Conservation (phyloP, 495 filamentous ascomycete genomes). For the Talaromyces wortmannii region DNA sequence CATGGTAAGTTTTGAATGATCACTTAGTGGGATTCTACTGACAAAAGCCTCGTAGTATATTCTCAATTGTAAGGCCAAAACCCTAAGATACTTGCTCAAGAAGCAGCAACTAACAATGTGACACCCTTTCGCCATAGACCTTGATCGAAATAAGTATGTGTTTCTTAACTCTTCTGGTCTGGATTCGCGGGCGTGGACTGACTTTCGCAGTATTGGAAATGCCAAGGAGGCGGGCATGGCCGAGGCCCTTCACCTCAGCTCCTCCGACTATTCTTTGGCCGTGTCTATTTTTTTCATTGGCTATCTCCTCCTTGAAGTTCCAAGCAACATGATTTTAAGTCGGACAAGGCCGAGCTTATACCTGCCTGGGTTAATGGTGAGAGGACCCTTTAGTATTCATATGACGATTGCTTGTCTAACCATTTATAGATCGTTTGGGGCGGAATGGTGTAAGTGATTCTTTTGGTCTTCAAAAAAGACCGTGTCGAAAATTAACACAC, state of each 20-base stretch:
- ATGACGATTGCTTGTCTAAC: conserved; percentile 2
- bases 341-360: conserved; percentile 54
- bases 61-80: conserved; percentile 2
- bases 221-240: neutral
- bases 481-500: neutral
- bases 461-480: neutral
- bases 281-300: conserved; percentile 57
- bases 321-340: conserved; percentile 38
- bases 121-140: conserved; percentile 1
- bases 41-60: conserved; percentile 1
- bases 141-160: conserved; percentile 5
- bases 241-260: neutral
- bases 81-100: neutral
- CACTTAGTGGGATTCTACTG: neutral
- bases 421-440: conserved; percentile 5
- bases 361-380: conserved; percentile 55
- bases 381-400: neutral
- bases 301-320: conserved; percentile 47
- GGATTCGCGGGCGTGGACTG: neutral
- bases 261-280: conserved; percentile 1
- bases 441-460: neutral
- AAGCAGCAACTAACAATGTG: neutral
- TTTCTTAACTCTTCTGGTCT: neutral
- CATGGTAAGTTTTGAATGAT: conserved; percentile 3
- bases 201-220: conserved; percentile 12